phyloP scores from a whole-genome alignment of 805 yeast species.

The Yarrowia sp. region DNA sequence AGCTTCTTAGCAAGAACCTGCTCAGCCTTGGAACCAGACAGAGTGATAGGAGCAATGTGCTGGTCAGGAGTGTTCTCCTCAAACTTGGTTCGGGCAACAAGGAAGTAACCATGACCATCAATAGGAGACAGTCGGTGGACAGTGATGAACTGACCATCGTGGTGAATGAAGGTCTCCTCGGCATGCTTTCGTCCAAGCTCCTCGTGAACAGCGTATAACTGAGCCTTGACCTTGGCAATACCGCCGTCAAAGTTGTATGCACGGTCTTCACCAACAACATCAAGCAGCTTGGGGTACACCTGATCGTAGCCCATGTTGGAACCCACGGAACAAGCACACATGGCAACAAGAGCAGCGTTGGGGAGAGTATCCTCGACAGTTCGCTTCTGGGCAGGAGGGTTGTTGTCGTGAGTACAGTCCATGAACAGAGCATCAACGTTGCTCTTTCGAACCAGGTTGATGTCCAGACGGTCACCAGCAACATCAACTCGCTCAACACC shows the following conservation, averaged over 20 bases:
- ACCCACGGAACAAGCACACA: conserved; percentile 92
- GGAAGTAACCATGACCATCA: conserved; percentile 84
- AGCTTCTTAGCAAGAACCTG: conserved; percentile 59
- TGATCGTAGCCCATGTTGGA: conserved; percentile 94
- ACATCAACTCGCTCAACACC: conserved; percentile 28
- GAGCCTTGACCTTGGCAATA: conserved; percentile 66
- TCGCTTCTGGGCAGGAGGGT: conserved; percentile 82
- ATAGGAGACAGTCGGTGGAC: conserved; percentile 81
- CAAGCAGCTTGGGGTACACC: conserved; percentile 75
- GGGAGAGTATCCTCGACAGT: conserved; percentile 93
- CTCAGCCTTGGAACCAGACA: conserved; percentile 41
- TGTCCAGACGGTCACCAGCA: neutral
- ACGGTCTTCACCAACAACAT: conserved; percentile 75
- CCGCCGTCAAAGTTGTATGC: conserved; percentile 59
- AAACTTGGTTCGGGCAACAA: conserved; percentile 85
- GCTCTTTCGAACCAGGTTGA: conserved; percentile 52
- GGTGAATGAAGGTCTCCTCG: conserved; percentile 92
- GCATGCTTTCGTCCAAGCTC: conserved; percentile 51
- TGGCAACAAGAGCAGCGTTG: conserved; percentile 89
- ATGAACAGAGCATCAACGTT: conserved; percentile 93
- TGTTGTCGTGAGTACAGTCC: conserved; percentile 98
- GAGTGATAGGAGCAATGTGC: conserved; percentile 35
- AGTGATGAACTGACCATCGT: conserved; percentile 87
- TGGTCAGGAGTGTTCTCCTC: conserved; percentile 40
- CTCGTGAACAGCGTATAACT: conserved; percentile 40